These are phyloP conservation scores for Didymella exigua DNA, from an alignment of 2,329 filamentous ascomycete species.

Conservation along the genomic window DNA sequence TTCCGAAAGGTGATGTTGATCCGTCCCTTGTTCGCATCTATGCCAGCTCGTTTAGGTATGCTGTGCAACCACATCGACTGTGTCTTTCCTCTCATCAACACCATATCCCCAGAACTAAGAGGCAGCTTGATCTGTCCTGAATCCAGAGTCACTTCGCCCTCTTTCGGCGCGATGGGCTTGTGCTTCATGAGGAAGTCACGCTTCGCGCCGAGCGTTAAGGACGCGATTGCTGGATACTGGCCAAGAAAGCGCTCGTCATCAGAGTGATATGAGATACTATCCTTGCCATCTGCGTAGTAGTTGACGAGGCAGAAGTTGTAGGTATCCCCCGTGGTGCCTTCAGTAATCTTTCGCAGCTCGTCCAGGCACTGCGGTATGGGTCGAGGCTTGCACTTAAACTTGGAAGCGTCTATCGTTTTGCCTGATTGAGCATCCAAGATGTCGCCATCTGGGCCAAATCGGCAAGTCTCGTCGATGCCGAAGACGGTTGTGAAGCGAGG, in stretches of 20 bases:
- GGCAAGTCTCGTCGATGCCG: conserved; percentile 67
- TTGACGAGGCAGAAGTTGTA: conserved; percentile 85
- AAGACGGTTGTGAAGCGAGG: conserved; percentile 68
- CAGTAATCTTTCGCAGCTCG: conserved; percentile 65
- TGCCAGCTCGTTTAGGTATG: conserved; percentile 74
- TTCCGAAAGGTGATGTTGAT: conserved; percentile 79
- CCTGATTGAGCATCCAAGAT: conserved; percentile 53
- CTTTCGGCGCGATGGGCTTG: conserved; percentile 61
- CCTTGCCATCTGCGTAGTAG: conserved; percentile 77
- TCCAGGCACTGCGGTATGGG: conserved; percentile 75
- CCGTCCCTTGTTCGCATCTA: conserved; percentile 64
- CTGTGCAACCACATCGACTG: conserved; percentile 76
- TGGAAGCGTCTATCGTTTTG: conserved; percentile 49
- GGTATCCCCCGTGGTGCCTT: conserved; percentile 67
- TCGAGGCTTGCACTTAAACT: conserved; percentile 67
- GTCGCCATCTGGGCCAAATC: conserved; percentile 53
- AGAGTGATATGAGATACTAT: conserved; percentile 80
- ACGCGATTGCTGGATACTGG: conserved; percentile 71
- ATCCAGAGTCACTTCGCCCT: conserved; percentile 44
- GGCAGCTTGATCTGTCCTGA: conserved; percentile 56
- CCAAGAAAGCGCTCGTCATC: conserved; percentile 82
- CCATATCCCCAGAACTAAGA: conserved; percentile 74
- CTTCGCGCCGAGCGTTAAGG: conserved; percentile 72
- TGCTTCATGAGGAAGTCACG: conserved; percentile 82
- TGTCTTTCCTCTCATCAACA: conserved; percentile 77